Base-by-base conservation (phyloP, 345 rosid species). In the Jatropha curcas region DNA sequence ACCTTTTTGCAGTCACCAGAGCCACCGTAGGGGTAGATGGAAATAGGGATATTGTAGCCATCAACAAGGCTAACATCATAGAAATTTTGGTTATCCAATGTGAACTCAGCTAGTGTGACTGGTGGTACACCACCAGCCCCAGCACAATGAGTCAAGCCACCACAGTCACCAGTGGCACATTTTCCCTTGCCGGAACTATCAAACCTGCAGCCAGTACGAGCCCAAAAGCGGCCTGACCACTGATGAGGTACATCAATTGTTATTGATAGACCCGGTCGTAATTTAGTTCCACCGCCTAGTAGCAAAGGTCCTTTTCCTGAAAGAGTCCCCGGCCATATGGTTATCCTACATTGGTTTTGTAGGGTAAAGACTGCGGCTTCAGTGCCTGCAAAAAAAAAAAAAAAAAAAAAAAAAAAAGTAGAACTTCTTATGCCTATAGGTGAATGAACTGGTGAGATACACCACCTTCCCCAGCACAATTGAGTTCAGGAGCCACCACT, bases 191-290 rank as follows among this genome's bases (percentile, higher is more conserved):
- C 87, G 0, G 83, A 69, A 27, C 35, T 37, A 3, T 79, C 84
- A 62, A 82, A 82, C 10, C 75, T 30, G 62, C 86, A 87, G 7
- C 79, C 77, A 4, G 78, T 82, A 1, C 89, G 85, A 2, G 71
- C 84, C 85, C 86, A 85, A 25, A 87, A 70, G 0, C 89, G 86
- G 51, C 89, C 91, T 2, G 88, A 87, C 88, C 88, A 84, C 5
- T 71, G 76, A 0, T 70, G 57, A 7, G 84, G 88, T 30, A 74
- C 81, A 1, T 80, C 37, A 31, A 87, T 74, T 5, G 56, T 28
- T 53, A 74, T 56, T 46, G 72, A 39, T 65, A 77, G 67, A 1
- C 83, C 82, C 0, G 86, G 65, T 2, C 46, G 67, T 7, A 87
- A 67, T 30, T 51, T 35, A 46, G 84, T 59, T 4, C 88, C 91